Conservation (phyloP, 169 alveolate genomes). For the Cryptosporidium baileyi region DNA sequence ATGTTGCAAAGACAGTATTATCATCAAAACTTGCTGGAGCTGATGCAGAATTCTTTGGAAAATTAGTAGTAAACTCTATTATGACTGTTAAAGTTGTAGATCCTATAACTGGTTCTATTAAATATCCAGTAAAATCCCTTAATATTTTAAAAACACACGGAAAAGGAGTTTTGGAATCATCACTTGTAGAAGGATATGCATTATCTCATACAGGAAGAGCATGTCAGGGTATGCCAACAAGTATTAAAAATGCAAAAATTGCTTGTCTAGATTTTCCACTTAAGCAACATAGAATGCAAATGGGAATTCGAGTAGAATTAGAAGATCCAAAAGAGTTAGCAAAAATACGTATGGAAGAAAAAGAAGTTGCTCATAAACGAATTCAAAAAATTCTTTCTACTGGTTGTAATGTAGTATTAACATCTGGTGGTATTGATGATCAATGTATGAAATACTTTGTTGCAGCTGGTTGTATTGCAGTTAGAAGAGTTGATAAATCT, state of each 20-base stretch:
- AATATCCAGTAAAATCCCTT: slow-evolving; percentile 94
- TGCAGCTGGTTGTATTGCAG: slow-evolving; percentile 96
- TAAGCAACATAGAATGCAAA: slow-evolving; percentile 93
- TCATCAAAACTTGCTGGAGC: slow-evolving; percentile 93
- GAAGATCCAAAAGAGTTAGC: slow-evolving; percentile 96
- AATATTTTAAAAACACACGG: slow-evolving; percentile 96
- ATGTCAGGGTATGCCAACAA: slow-evolving; percentile 95
- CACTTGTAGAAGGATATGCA: slow-evolving; percentile 91
- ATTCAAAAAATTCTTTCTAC: slow-evolving; percentile 92
- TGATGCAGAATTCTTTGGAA: slow-evolving; percentile 91
- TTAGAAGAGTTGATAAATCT: slow-evolving; percentile 94
- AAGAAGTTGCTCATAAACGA: slow-evolving; percentile 95
- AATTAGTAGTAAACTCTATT: slow-evolving; percentile 94
- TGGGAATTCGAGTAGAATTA: slow-evolving; percentile 94
- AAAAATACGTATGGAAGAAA: slow-evolving; percentile 93
- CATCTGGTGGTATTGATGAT: slow-evolving; percentile 98
- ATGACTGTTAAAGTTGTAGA: slow-evolving; percentile 85
- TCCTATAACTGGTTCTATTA: slow-evolving; percentile 82
- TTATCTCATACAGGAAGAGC: slow-evolving; percentile 90
- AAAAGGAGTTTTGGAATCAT: slow-evolving; percentile 90
- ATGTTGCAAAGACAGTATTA: slow-evolving; percentile 94
- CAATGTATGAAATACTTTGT: slow-evolving; percentile 97
- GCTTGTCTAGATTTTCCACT: slow-evolving; percentile 97
- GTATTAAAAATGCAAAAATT: slow-evolving; percentile 92
- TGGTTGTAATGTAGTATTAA: slow-evolving; percentile 98